These are phyloP conservation scores for Colletotrichum orchidophilum DNA, from an alignment of 2,329 filamentous ascomycete genomes.

Conservation along the genomic window DNA sequence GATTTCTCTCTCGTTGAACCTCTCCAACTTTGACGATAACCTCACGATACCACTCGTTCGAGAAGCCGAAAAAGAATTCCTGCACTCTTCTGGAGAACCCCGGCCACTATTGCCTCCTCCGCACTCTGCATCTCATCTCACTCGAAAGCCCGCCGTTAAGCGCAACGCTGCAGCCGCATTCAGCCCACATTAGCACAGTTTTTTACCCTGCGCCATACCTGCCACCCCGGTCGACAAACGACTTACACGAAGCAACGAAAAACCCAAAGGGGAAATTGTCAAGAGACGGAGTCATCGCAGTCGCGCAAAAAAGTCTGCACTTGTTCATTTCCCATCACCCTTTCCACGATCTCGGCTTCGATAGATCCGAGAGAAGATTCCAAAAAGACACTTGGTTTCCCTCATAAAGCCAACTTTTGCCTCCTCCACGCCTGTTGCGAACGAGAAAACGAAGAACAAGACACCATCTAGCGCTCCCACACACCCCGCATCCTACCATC, in stretches of 20 bases:
- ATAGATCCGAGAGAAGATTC: neutral
- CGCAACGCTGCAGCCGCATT: constrained; percentile 2
- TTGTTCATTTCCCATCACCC: neutral
- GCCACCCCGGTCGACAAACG: neutral
- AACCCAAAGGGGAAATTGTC: neutral
- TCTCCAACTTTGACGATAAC: constrained; percentile 9
- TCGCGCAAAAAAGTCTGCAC: neutral
- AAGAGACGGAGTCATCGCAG: neutral
- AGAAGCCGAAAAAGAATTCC: neutral
- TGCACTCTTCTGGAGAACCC: neutral
- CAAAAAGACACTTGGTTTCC: neutral
- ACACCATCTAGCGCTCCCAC: neutral
- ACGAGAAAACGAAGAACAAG: neutral
- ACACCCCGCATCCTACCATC: neutral
- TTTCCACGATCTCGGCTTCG: neutral
- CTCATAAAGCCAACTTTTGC: neutral
- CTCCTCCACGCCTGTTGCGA: neutral
- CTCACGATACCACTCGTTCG: neutral
- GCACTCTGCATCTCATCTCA: constrained; percentile 6
- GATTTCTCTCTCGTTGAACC: neutral
- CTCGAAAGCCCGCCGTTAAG: constrained; percentile 7
- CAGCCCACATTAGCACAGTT: neutral
- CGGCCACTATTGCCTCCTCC: neutral
- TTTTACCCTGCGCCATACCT: neutral
- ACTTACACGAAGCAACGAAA: constrained; percentile 2